Percentiles rank a stretch among this genome's conserved stretches.
Conservation (phyloP, 257 asterid species). For the Solanum chmielewskii region DNA sequence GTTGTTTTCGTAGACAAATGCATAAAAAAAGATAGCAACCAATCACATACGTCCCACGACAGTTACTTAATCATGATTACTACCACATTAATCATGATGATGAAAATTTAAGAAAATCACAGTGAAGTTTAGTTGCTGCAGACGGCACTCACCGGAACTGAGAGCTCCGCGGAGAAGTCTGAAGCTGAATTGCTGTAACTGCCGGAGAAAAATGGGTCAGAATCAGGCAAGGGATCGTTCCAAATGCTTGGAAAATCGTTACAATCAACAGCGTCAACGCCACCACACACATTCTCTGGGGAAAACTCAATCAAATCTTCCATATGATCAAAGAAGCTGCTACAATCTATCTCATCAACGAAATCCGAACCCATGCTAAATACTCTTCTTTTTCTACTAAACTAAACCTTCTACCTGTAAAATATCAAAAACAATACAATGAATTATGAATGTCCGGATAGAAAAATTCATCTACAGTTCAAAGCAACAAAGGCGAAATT, state of each 20-base stretch:
- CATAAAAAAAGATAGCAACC: neutral
- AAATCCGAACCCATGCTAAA: slow-evolving; percentile 41
- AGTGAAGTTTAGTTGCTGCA: neutral
- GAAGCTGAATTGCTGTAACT: slow-evolving; percentile 25
- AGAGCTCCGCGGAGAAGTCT: slow-evolving; percentile 68
- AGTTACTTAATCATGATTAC: neutral
- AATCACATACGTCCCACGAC: neutral
- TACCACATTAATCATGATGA: neutral
- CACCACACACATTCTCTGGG: slow-evolving; percentile 47
- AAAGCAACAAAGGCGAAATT: neutral
- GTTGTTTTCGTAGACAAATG: neutral
- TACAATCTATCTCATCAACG: slow-evolving; percentile 64
- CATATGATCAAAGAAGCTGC: slow-evolving; percentile 76
- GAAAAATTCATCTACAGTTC: neutral
- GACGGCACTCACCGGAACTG: slow-evolving; percentile 65
- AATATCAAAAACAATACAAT: neutral
- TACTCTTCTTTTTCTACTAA: neutral
- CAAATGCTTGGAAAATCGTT: slow-evolving; percentile 57
- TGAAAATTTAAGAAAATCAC: neutral
- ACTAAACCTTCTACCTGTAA: slow-evolving; percentile 10
- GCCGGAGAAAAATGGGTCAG: slow-evolving; percentile 38
- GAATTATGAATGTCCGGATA: neutral
- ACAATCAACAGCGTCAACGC: slow-evolving; percentile 37
- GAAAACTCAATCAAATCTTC: slow-evolving; percentile 91
- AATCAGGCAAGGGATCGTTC: slow-evolving; percentile 46